Evolutionary conservation across 495 filamentous ascomycete species (phyloP), one percentile per base, ranked within the genome.

Genomic region (Geopyxis carbonaria): DNA sequence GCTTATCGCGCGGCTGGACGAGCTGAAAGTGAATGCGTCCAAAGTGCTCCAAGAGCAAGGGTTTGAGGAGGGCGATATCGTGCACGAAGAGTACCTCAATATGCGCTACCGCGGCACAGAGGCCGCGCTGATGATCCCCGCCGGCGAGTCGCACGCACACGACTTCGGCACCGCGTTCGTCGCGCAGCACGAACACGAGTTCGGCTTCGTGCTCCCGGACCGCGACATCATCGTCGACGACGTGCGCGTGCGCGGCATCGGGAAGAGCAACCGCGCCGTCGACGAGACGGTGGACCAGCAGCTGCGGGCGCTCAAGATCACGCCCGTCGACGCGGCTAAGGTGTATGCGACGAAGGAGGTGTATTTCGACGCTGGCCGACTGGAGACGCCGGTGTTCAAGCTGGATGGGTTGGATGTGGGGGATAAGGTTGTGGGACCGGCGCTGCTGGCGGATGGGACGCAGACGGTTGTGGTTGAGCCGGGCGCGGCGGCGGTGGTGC

Each of bases 391-490:
- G 0, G 75, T 97, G 34, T 94, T 85, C 59, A 78, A 79, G 49
- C 66, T 97, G 0, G 73, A 79, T 42, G 73, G 87, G 43, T 62
- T 95, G 2, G 63, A 63, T 8, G 71, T 84, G 22, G 79, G 83
- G n/a, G 73, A 80, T 41, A 72, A 75, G 18, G 68, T 95, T 15
- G 62, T 68, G 27, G 89, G 89, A 0, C 91, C 89, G 6, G 89
- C 89, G 0, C 78, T 95, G 45, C 66, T 95, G 39, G 91, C 89
- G 7, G 89, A 97, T 54, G 76, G 84, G 21, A 97, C 89, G 1
- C 89, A 97, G 57, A 97, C 89, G 0, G 85, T 97, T 41, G 83
- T 97, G 2, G 72, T 97, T 11, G 81, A 80, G 0, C 89, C 89
- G 2, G 73, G 71, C 10, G 72, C 84, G 3, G 70, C 75, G 6